Evolutionary conservation across 2,329 filamentous ascomycete genomes (phyloP), one percentile per base, ranked within the genome.

Genomic region (Alternaria ethzedia): DNA sequence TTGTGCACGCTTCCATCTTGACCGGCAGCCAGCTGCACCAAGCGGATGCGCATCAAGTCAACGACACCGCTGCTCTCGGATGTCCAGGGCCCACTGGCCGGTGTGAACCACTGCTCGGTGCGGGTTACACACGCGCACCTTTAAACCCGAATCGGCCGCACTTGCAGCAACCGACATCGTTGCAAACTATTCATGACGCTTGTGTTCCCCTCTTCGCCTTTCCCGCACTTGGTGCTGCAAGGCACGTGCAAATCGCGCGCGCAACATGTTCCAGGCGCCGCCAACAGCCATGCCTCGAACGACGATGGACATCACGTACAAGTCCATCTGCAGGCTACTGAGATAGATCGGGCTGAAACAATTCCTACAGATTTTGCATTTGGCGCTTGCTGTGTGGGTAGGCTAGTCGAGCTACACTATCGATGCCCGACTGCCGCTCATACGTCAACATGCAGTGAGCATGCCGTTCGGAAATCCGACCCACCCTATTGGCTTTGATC

Each of bases 401-500:
- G 61, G 61, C 68, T 57, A 61, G 52, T 46, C 59, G 68, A 66
- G 63, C 63, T 58, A 67, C 57, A 46, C 50, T 47, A 56, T 51
- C 44, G 43, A 49, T 41, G 55, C 47, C 59, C 63, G 61, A 59
- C 51, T 67, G 57, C 64, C 50, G 57, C 58, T 64, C 61, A 41
- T 70, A 76, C 74, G 74, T 75, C 72, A 76, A 72, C 56, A 21
- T 74, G 72, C 74, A 74, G 72, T 62, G 15, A 49, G 23, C 36
- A 51, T 59, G 60, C 60, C 43, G 49, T 47, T 51, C 20, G 50
- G 56, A 30, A 59, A 54, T 61, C 55, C 46, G 52, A 45, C 61
- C 54, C 57, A 45, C 45, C 43, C 61, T 20, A 55, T 60, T 61
- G 52, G 59, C 43, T 54, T 41, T 36, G 8, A 47, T 74, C 72